Evolutionary conservation across 1,284 basidiomycete genomes (phyloP).

Genomic region (Rhodofomes roseus): DNA sequence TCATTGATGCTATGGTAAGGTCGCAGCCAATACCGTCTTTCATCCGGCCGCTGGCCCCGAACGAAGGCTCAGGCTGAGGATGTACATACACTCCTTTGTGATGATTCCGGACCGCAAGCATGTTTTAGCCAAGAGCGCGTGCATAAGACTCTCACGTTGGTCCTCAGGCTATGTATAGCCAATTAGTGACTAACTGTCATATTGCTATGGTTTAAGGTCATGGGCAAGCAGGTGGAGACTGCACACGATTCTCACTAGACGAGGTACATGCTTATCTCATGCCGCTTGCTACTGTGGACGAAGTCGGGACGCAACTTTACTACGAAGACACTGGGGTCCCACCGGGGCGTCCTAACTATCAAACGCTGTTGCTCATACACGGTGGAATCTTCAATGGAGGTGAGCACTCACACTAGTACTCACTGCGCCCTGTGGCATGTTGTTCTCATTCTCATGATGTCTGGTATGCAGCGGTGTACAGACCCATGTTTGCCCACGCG

Average conservation of each 20-base stretch:
- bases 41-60: too few relatives aligned
- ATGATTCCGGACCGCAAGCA: too few relatives aligned
- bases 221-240: not conserved
- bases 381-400: constrained; percentile 1
- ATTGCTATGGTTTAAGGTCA: not conserved
- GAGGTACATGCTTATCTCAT: not conserved
- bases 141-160: not conserved
- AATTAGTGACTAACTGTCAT: not conserved
- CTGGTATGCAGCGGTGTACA: not conserved
- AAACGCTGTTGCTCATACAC: constrained; percentile 3
- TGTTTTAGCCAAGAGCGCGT: not conserved
- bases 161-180: not conserved
- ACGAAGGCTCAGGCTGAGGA: too few relatives aligned
- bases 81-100: too few relatives aligned
- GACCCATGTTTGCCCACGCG: not conserved
- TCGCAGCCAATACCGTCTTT: too few relatives aligned
- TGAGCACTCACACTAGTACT: not conserved
- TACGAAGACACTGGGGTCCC: constrained; percentile 7
- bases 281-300: constrained; percentile 12
- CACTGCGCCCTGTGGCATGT: too few relatives aligned
- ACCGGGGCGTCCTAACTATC: not conserved
- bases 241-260: too few relatives aligned
- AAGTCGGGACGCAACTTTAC: not conserved
- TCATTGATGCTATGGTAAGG: too few relatives aligned
- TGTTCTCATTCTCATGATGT: not conserved